Evolutionary conservation across 1,284 basidiomycete species (phyloP).

Genomic region (Leccinum pachyderme): DNA sequence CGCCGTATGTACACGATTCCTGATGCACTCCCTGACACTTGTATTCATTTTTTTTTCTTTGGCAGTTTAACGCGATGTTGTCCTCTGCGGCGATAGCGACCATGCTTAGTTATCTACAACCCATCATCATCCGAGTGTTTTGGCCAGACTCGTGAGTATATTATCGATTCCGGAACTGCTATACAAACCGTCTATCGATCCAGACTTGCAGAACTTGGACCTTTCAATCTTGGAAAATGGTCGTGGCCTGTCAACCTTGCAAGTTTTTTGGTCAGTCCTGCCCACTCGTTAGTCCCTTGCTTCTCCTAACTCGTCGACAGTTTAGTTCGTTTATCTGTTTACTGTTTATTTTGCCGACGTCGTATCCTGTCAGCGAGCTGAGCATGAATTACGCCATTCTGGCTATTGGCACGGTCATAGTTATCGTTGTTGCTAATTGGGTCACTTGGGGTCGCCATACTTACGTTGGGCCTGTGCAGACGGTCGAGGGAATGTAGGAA

Average conservation of each 20-base stretch:
- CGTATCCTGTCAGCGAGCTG: slow-evolving; percentile 51
- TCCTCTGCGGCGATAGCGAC: slow-evolving; percentile 58
- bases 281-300: background rate
- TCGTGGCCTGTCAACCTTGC: slow-evolving; percentile 52
- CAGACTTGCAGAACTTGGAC: slow-evolving; percentile 48
- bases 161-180: background rate
- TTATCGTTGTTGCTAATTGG: slow-evolving; percentile 32
- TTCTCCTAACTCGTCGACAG: slow-evolving; percentile 26
- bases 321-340: slow-evolving; percentile 55
- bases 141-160: slow-evolving; percentile 50
- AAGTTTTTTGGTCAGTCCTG: slow-evolving; percentile 44
- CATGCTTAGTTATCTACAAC: slow-evolving; percentile 59
- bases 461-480: slow-evolving; percentile 38
- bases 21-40: background rate
- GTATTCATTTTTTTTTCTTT: background rate
- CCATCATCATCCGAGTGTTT: slow-evolving; percentile 57
- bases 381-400: slow-evolving; percentile 68
- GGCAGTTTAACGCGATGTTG: slow-evolving; percentile 54
- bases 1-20: slow-evolving; percentile 39
- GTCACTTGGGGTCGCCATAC: slow-evolving; percentile 32
- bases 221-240: slow-evolving; percentile 53
- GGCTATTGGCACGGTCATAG: slow-evolving; percentile 46
- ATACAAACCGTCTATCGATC: background rate
- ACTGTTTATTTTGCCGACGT: slow-evolving; percentile 60
- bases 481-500: slow-evolving; percentile 1